A percentile compares a stretch with the other conserved stretches of the same genome.
These are phyloP conservation scores for Yarrowia galli DNA, from an alignment of 1,139 yeast species.

Conservation along the genomic window DNA sequence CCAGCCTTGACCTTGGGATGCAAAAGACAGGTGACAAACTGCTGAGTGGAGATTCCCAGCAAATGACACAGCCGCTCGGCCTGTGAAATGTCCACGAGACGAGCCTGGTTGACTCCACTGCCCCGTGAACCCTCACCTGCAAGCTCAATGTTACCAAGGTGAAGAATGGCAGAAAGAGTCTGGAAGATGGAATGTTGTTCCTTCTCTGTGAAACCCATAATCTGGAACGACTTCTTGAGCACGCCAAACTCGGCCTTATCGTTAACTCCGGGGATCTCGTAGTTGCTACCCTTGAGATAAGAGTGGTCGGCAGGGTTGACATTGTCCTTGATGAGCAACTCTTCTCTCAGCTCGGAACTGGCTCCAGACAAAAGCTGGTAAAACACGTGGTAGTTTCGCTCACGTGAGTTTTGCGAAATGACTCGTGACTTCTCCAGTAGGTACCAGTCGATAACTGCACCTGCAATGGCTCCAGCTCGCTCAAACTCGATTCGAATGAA, in stretches of 20 bases:
- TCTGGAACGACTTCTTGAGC: slow-evolving; percentile 69
- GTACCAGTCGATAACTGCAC: slow-evolving; percentile 95
- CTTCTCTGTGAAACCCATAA: slow-evolving; percentile 69
- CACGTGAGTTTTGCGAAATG: slow-evolving; percentile 74
- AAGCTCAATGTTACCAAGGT: slow-evolving; percentile 84
- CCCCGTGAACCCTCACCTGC: slow-evolving; percentile 59
- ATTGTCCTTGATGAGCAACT: slow-evolving; percentile 58
- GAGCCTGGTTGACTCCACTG: slow-evolving; percentile 72
- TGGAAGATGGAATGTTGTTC: slow-evolving; percentile 69
- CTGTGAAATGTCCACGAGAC: slow-evolving; percentile 63
- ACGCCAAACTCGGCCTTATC: slow-evolving; percentile 72
- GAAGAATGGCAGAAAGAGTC: slow-evolving; percentile 77
- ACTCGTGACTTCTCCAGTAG: slow-evolving; percentile 93
- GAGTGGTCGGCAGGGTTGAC: slow-evolving; percentile 56
- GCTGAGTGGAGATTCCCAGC: slow-evolving; percentile 67
- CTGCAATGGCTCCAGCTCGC: slow-evolving; percentile 68
- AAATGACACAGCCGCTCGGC: slow-evolving; percentile 63
- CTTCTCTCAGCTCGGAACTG: slow-evolving; percentile 56
- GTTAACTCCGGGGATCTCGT: slow-evolving; percentile 70
- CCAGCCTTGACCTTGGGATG: slow-evolving; percentile 93
- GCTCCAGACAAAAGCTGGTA: slow-evolving; percentile 85
- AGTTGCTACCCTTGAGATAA: slow-evolving; percentile 66
- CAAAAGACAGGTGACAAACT: slow-evolving; percentile 65
- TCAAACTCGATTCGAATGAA: slow-evolving; percentile 87
- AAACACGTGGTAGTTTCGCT: slow-evolving; percentile 91